Evolutionary conservation across 2,329 filamentous ascomycete species (phyloP).

Genomic region (Colletotrichum horii): DNA sequence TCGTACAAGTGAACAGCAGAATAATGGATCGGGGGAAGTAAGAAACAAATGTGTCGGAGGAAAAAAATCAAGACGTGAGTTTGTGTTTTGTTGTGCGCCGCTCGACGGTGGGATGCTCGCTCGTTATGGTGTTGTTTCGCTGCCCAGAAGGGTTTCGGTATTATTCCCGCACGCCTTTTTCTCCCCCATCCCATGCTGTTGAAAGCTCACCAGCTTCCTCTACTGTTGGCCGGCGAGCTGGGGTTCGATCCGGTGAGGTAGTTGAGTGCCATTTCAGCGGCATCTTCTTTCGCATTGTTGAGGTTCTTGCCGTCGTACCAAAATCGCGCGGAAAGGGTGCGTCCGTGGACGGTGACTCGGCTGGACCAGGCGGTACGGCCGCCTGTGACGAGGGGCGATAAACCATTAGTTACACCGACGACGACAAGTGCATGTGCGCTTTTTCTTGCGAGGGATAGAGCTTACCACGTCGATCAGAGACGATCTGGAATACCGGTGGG

Average conservation of each 20-base stretch:
- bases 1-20: constrained; percentile 20
- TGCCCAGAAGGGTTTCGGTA: background rate
- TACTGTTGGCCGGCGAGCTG: constrained; percentile 41
- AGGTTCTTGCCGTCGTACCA: constrained; percentile 92
- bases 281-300: constrained; percentile 88
- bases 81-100: background rate
- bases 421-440: background rate
- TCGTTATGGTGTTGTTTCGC: background rate
- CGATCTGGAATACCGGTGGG: constrained; percentile 69
- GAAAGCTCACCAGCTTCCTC: constrained; percentile 16
- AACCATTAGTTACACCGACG: background rate
- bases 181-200: background rate
- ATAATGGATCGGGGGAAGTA: constrained; percentile 2
- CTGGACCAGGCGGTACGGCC: constrained; percentile 92
- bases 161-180: background rate
- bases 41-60: background rate
- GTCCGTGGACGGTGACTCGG: constrained; percentile 73
- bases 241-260: constrained; percentile 52
- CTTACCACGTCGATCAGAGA: constrained; percentile 77
- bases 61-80: background rate
- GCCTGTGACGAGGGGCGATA: constrained; percentile 55
- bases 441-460: background rate
- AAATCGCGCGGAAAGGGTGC: constrained; percentile 73
- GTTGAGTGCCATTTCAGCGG: constrained; percentile 79
- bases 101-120: constrained; percentile 9